Base-by-base conservation (phyloP, 805 yeast genomes). In the Saturnispora hagleri region DNA sequence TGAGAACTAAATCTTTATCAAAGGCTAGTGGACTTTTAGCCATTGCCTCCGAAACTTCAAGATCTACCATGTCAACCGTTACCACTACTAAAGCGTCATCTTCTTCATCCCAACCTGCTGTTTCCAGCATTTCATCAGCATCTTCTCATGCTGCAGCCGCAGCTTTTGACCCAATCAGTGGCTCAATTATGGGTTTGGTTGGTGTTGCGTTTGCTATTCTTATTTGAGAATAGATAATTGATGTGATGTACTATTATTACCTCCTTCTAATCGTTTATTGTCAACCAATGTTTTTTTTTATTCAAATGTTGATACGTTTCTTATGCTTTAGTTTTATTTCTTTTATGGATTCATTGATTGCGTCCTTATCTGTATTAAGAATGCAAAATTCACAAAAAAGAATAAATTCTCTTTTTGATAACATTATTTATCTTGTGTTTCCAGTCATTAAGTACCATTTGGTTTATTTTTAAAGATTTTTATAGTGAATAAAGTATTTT, bases 21-120 rank as follows among this genome's bases (percentile, higher is more conserved):
- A 64, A 63, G 55, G 71, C 73, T 47, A 61, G 63, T 52, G 75
- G 73, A 51, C 59, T 71, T 46, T 55, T 69, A 28, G 75, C 77
- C 26, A 65, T 73, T 50, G 74, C 78, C 46, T 68, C 73, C 17
- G 69, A 66, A 54, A 62, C 52, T 46, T 55, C 56, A 28, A 48
- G 49, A 40, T 46, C 57, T 24, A 36, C 48, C 10, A 42, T 52
- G 34, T 28, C 52, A 26, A 33, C 22, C 4, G 49, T 51, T 31
- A 38, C 52, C 31, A 46, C 53, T 26, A 13, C 56, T 6, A 51
- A 51, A 26, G 35, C 70, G 13, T 53, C 70, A 3, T 62, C 72
- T 12, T 55, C 69, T 18, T 61, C 72, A 17, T 60, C 65, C 27
- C 69, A 65, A 40, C 17, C 35, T n/a, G 28, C 52, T 17, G 51